Evolutionary conservation across 805 yeast genomes (phyloP).

Genomic region (Saccharomycopsis malanga): DNA sequence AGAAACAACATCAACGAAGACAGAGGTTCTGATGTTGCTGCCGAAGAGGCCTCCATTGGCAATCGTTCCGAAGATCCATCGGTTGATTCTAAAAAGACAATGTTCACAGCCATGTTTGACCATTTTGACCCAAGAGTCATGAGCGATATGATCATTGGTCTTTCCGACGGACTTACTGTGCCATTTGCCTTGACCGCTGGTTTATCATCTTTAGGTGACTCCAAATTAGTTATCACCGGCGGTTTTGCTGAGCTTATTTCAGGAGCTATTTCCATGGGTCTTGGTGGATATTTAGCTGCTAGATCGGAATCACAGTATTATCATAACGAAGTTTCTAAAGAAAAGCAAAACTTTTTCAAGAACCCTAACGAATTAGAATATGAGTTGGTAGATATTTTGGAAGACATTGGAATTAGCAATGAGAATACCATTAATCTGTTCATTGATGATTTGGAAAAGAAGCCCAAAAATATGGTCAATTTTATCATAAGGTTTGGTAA

Average conservation of each 20-base stretch:
- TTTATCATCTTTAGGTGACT: slow-evolving; percentile 79
- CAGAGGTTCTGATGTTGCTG: slow-evolving; percentile 2
- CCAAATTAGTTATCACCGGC: slow-evolving; percentile 90
- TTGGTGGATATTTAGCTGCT: slow-evolving; percentile 95
- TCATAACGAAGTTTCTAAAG: slow-evolving; percentile 61
- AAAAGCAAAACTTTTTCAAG: slow-evolving; percentile 59
- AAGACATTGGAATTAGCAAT: slow-evolving; percentile 57
- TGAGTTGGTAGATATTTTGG: slow-evolving; percentile 73
- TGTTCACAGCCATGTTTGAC: slow-evolving; percentile 34
- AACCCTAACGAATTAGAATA: slow-evolving; percentile 60
- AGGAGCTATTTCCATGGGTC: slow-evolving; percentile 96
- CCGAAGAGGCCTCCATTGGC: slow-evolving; percentile 6
- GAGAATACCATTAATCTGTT: slow-evolving; percentile 69
- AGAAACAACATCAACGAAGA: not conserved
- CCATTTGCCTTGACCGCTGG: slow-evolving; percentile 99
- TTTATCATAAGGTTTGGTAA: slow-evolving; percentile 82
- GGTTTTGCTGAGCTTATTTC: slow-evolving; percentile 96
- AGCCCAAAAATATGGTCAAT: slow-evolving; percentile 74
- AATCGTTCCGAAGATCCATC: not conserved
- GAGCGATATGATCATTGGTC: slow-evolving; percentile 89
- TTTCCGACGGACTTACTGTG: slow-evolving; percentile 92
- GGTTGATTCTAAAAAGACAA: not conserved
- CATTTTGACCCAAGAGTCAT: slow-evolving; percentile 84
- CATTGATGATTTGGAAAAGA: slow-evolving; percentile 68
- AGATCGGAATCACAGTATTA: slow-evolving; percentile 78